Percentiles rank a stretch among this genome's conserved stretches.
phyloP scores from a whole-genome alignment of 495 filamentous ascomycete genomes.

The Sordaria brevicollis region DNA sequence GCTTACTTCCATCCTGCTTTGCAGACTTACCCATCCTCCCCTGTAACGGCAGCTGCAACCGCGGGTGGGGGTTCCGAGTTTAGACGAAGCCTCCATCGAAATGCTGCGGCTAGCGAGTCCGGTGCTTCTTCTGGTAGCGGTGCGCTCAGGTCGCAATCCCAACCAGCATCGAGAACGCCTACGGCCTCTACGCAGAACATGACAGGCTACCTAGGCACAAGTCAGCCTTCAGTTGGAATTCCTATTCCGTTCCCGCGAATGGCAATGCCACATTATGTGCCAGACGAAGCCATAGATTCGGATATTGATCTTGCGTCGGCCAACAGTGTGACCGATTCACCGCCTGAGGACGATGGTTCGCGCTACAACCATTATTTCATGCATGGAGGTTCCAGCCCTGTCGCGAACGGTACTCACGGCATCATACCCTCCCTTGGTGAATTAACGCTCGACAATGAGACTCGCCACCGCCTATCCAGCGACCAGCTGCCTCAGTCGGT shows the following conservation, averaged over 20 bases:
- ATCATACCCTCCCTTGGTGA: conserved; percentile 35
- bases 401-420: conserved; percentile 21
- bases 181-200: conserved; percentile 11
- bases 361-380: conserved; percentile 31
- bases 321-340: conserved; percentile 23
- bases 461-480: conserved; percentile 34
- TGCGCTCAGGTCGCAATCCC: conserved; percentile 45
- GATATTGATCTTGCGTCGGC: conserved; percentile 25
- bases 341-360: conserved; percentile 28
- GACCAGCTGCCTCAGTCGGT: conserved; percentile 41
- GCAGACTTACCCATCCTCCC: conserved; percentile 37
- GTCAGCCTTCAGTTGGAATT: conserved; percentile 21
- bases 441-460: conserved; percentile 21
- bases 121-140: conserved; percentile 28
- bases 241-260: conserved; percentile 24
- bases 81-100: conserved; percentile 40
- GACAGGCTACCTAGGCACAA: conserved; percentile 10
- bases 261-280: conserved; percentile 36
- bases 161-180: conserved; percentile 40
- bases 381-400: conserved; percentile 23
- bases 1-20: conserved; percentile 24
- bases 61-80: conserved; percentile 30
- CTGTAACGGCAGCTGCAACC: conserved; percentile 27
- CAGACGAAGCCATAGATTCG: conserved; percentile 33
- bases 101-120: conserved; percentile 26